These are phyloP conservation scores for Neoboletus magnificus DNA, from an alignment of 768 basidiomycete species.

Conservation along the genomic window DNA sequence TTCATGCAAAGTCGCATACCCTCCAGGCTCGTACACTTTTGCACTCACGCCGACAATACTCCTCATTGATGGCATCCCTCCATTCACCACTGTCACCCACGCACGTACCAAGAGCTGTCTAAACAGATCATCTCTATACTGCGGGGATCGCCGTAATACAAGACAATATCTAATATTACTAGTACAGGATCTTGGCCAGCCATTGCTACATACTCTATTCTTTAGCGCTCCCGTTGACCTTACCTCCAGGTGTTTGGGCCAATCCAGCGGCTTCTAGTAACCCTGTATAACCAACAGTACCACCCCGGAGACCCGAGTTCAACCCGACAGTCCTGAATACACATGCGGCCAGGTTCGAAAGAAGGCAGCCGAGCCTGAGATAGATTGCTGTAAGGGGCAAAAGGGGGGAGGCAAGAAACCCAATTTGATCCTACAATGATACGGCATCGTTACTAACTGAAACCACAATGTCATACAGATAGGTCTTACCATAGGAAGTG, in stretches of 20 bases:
- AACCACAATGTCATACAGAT: background rate
- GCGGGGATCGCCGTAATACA: background rate
- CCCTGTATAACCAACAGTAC: slow-evolving; percentile 13
- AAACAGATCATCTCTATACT: background rate
- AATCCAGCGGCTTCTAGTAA: slow-evolving; percentile 23
- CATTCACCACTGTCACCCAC: background rate
- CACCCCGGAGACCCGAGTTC: slow-evolving; percentile 20
- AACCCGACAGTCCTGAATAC: slow-evolving; percentile 18
- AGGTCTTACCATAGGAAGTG: slow-evolving; percentile 46
- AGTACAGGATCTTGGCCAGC: background rate
- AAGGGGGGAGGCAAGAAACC: slow-evolving; percentile 20
- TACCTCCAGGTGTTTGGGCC: background rate
- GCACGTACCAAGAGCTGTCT: background rate
- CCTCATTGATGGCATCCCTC: background rate
- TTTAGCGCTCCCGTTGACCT: slow-evolving; percentile 14
- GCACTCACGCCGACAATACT: background rate
- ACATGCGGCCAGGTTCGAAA: slow-evolving; percentile 25
- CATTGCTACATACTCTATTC: slow-evolving; percentile 2
- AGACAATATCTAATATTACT: background rate
- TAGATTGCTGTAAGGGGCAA: slow-evolving; percentile 11
- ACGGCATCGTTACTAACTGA: background rate
- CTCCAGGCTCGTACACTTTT: background rate
- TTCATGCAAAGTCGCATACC: background rate
- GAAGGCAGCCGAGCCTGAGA: slow-evolving; percentile 19
- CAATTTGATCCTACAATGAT: slow-evolving; percentile 20